A percentile compares a stretch with the other conserved stretches of the same genome.
Evolutionary conservation across 2,329 filamentous ascomycete genomes (phyloP).

Genomic region (Colletotrichum caudatum): DNA sequence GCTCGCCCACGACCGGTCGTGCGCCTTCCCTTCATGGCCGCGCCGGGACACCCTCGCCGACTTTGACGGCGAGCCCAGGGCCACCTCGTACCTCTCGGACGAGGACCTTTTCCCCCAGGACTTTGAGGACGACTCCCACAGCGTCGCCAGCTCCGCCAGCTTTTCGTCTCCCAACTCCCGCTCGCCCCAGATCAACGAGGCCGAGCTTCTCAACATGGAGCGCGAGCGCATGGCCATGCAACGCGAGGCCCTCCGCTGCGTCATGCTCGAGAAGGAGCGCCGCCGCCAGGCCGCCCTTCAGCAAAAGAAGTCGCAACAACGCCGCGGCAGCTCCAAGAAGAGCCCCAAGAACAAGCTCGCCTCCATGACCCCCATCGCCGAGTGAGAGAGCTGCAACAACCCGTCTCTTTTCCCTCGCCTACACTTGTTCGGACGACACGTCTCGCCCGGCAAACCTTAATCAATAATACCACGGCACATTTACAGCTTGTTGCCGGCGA

Average conservation of each 20-base stretch:
- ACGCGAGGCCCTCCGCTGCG: slow-evolving; percentile 63
- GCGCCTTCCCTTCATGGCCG: slow-evolving; percentile 71
- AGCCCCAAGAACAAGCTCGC: slow-evolving; percentile 60
- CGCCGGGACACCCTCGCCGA: slow-evolving; percentile 64
- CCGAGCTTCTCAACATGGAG: slow-evolving; percentile 63
- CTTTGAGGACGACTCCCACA: slow-evolving; percentile 63
- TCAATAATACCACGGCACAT: slow-evolving; percentile 25
- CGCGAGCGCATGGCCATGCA: slow-evolving; percentile 64
- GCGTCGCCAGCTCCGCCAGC: slow-evolving; percentile 58
- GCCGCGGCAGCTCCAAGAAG: slow-evolving; percentile 60
- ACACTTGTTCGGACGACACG: slow-evolving; percentile 32
- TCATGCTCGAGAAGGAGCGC: slow-evolving; percentile 67
- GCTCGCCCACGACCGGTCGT: slow-evolving; percentile 57
- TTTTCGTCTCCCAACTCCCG: slow-evolving; percentile 59
- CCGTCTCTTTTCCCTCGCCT: not conserved
- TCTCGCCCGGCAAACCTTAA: slow-evolving; percentile 34
- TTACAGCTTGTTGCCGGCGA: slow-evolving; percentile 14
- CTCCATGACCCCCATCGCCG: slow-evolving; percentile 67
- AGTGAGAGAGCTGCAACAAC: slow-evolving; percentile 48
- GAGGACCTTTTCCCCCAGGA: slow-evolving; percentile 71
- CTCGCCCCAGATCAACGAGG: slow-evolving; percentile 55
- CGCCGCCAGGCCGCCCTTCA: slow-evolving; percentile 55
- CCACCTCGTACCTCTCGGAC: slow-evolving; percentile 71
- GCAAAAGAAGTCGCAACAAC: slow-evolving; percentile 51
- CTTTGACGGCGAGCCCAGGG: slow-evolving; percentile 55